These are phyloP conservation scores for Amorphotheca resinae DNA, from an alignment of 495 filamentous ascomycete genomes.

Conservation along the genomic window DNA sequence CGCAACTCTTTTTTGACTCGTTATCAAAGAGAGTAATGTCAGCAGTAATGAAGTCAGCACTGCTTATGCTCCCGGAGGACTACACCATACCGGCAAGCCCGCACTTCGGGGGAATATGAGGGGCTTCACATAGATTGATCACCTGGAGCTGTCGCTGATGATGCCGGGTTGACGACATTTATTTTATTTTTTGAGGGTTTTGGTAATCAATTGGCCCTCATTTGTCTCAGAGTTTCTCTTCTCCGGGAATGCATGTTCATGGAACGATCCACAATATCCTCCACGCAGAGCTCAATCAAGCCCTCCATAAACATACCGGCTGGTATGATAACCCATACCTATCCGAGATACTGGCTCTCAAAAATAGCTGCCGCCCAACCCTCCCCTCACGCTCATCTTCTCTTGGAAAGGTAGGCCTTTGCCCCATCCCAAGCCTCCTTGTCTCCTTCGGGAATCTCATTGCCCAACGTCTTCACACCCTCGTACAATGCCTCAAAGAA, in stretches of 20 bases:
- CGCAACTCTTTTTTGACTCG: too few relatives aligned
- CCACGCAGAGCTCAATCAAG: neutral
- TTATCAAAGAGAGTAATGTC: too few relatives aligned
- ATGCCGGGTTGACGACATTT: slow-evolving; percentile 2
- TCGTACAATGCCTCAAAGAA: slow-evolving; percentile 72
- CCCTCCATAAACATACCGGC: neutral
- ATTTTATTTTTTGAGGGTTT: neutral
- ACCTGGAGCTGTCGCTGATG: too few relatives aligned
- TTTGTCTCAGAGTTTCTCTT: too few relatives aligned
- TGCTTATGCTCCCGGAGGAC: too few relatives aligned
- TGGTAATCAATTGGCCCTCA: too few relatives aligned
- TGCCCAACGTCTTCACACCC: slow-evolving; percentile 52
- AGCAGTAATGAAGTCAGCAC: too few relatives aligned
- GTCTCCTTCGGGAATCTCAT: slow-evolving; percentile 44
- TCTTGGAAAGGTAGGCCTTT: slow-evolving; percentile 46
- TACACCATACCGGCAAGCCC: too few relatives aligned
- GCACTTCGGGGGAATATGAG: too few relatives aligned
- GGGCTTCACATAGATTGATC: too few relatives aligned
- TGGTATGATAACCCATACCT: neutral
- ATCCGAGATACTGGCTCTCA: neutral
- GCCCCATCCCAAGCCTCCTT: slow-evolving; percentile 52
- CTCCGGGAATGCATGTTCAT: too few relatives aligned
- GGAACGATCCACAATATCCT: too few relatives aligned
- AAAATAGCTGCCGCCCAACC: slow-evolving; percentile 17
- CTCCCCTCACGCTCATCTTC: slow-evolving; percentile 24